These are phyloP conservation scores for Thamnidium elegans DNA, from an alignment of 192 early-diverging fungal species.

Conservation along the genomic window DNA sequence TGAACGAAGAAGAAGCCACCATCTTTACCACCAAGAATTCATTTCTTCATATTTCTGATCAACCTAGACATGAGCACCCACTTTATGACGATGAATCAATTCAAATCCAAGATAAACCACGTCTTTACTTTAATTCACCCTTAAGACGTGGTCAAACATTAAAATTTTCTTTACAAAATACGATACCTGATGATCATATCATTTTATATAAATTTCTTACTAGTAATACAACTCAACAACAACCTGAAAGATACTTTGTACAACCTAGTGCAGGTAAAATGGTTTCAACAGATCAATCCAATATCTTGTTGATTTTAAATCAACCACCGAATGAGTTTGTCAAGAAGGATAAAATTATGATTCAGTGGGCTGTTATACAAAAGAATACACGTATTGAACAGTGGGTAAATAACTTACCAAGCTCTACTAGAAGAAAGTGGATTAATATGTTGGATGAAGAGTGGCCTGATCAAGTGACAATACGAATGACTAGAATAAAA, in stretches of 20 bases:
- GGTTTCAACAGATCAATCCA: constrained; percentile 9
- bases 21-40: constrained; percentile 1
- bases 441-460: constrained; percentile 31
- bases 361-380: constrained; percentile 33
- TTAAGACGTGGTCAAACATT: constrained; percentile 22
- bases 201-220: constrained; percentile 36
- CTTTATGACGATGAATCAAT: neutral
- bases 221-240: constrained; percentile 12
- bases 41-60: neutral
- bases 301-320: constrained; percentile 30
- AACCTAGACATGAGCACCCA: neutral
- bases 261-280: constrained; percentile 33
- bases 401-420: constrained; percentile 20
- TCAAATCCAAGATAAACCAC: neutral
- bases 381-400: constrained; percentile 23
- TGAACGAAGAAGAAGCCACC: neutral
- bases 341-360: constrained; percentile 31
- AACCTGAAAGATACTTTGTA: constrained; percentile 32
- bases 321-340: constrained; percentile 23
- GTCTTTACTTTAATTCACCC: constrained; percentile 17
- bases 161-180: constrained; percentile 18
- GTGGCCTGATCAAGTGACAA: constrained; percentile 30
- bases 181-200: constrained; percentile 25
- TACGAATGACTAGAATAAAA: constrained; percentile 28
- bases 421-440: constrained; percentile 28